Evolutionary conservation across 768 basidiomycete genomes (phyloP).

Genomic region (Lanmaoa rubissima): DNA sequence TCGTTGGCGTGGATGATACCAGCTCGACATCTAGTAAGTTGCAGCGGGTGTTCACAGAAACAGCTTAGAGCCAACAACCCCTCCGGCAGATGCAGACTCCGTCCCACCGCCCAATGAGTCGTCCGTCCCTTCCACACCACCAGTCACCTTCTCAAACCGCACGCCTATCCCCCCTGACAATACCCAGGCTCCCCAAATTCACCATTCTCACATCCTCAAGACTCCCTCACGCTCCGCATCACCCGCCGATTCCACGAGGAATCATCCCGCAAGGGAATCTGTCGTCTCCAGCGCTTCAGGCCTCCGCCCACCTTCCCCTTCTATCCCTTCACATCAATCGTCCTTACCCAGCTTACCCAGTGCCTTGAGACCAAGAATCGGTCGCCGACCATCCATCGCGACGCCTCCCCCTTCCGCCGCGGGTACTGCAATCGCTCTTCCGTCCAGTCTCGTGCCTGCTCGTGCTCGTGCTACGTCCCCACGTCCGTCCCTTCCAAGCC

Average conservation of each 20-base stretch:
- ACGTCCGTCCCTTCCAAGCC: slow-evolving; percentile 13
- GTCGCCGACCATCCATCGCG: slow-evolving; percentile 46
- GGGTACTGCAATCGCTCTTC: slow-evolving; percentile 14
- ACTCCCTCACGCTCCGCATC: slow-evolving; percentile 41
- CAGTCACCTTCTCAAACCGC: slow-evolving; percentile 6
- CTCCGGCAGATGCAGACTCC: slow-evolving; percentile 15
- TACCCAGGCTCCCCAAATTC: slow-evolving; percentile 22
- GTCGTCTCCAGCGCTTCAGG: slow-evolving; percentile 10
- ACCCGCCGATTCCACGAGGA: slow-evolving; percentile 33
- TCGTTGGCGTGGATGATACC: slow-evolving; percentile 54
- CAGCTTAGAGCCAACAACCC: slow-evolving; percentile 10
- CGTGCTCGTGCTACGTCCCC: slow-evolving; percentile 27
- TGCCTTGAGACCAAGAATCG: slow-evolving; percentile 35
- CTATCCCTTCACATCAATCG: slow-evolving; percentile 19
- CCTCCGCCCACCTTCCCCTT: slow-evolving; percentile 26
- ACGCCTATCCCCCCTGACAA: slow-evolving; percentile 14
- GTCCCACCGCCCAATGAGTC: background rate
- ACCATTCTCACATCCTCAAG: slow-evolving; percentile 26
- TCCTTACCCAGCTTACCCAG: slow-evolving; percentile 25
- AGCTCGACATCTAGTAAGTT: slow-evolving; percentile 32
- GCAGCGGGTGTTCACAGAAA: background rate
- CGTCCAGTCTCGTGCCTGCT: slow-evolving; percentile 26
- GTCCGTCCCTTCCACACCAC: background rate
- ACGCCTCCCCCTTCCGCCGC: slow-evolving; percentile 35
- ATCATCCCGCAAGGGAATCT: slow-evolving; percentile 25